phyloP scores from a whole-genome alignment of 768 basidiomycete species.

The Russula emetica region DNA sequence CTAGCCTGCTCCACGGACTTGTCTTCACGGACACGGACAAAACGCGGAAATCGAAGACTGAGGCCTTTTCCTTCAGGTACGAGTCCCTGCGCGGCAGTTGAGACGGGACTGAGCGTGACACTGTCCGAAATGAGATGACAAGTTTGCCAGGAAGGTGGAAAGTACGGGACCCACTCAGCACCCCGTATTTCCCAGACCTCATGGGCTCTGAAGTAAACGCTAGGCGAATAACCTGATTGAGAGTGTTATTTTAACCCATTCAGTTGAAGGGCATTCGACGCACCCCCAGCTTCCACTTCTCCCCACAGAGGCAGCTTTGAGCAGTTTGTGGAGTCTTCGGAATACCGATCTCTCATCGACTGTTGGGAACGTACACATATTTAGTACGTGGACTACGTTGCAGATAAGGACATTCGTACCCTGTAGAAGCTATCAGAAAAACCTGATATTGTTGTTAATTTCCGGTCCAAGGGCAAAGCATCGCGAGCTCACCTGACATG shows the following conservation, averaged over 20 bases:
- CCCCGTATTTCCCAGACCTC: constrained; percentile 90
- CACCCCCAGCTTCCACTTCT: constrained; percentile 62
- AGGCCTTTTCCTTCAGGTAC: constrained; percentile 60
- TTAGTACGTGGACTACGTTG: neutral
- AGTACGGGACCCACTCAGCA: constrained; percentile 49
- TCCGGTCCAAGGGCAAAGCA: neutral
- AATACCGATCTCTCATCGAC: constrained; percentile 62
- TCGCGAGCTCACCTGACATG: constrained; percentile 61
- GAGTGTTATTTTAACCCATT: constrained; percentile 7
- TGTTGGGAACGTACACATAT: constrained; percentile 32
- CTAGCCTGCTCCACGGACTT: constrained; percentile 71
- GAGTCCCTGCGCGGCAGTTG: constrained; percentile 67
- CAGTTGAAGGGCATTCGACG: constrained; percentile 19
- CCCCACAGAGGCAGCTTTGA: constrained; percentile 51
- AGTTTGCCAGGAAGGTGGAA: neutral
- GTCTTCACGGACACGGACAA: constrained; percentile 69
- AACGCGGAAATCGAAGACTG: constrained; percentile 84
- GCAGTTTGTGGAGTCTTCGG: constrained; percentile 53
- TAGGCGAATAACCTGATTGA: constrained; percentile 53
- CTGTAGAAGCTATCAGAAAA: constrained; percentile 84
- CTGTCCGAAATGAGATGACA: constrained; percentile 36
- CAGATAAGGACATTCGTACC: constrained; percentile 36
- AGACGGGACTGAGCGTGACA: constrained; percentile 82
- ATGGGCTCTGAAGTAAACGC: constrained; percentile 64
- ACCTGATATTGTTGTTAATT: constrained; percentile 40